Percentiles rank a stretch among this genome's conserved stretches.
phyloP scores from a whole-genome alignment of 1,284 basidiomycete species.

The Austroboletus novae-zelandiae region DNA sequence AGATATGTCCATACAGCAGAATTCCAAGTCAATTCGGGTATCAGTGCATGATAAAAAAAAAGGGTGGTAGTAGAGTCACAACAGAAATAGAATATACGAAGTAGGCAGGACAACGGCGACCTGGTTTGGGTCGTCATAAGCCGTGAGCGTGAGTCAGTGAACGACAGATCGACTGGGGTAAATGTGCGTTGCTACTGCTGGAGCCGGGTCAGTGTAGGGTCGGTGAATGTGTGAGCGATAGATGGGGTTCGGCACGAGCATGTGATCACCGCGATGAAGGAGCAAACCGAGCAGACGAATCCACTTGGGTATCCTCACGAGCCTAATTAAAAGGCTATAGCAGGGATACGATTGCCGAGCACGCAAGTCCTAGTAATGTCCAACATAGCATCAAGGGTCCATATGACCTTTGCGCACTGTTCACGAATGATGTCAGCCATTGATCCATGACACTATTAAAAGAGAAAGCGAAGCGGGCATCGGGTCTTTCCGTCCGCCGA shows the following conservation, averaged over 20 bases:
- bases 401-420: slow-evolving; percentile 18
- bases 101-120: neutral
- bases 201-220: no score
- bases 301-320: no score
- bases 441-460: neutral
- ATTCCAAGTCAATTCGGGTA: no score
- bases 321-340: slow-evolving; percentile 4
- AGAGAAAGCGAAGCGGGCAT: neutral
- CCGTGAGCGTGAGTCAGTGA: neutral
- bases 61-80: neutral
- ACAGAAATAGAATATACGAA: neutral
- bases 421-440: slow-evolving; percentile 5
- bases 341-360: slow-evolving; percentile 8
- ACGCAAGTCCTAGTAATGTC: slow-evolving; percentile 15
- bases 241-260: neutral
- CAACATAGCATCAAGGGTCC: slow-evolving; percentile 12
- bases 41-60: neutral
- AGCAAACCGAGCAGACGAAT: no score
- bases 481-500: neutral
- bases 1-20: no score
- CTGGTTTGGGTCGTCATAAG: neutral
- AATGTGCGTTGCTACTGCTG: no score
- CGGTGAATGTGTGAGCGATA: neutral
- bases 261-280: neutral
- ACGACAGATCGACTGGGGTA: neutral